Evolutionary conservation across 129 eudicot genomes (phyloP), one percentile per base, ranked within the genome.

Genomic region (Scalesia atractyloides): DNA sequence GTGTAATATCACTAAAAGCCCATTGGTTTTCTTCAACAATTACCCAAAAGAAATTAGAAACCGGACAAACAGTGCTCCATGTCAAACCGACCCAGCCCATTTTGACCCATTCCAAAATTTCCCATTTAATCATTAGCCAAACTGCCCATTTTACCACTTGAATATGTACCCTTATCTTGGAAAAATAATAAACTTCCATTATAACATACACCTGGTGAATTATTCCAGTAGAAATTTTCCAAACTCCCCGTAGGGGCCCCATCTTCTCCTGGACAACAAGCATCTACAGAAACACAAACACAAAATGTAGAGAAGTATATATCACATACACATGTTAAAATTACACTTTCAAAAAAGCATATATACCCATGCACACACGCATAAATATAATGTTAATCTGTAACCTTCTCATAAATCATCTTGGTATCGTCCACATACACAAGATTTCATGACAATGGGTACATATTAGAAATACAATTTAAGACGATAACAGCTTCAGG

Each of bases 161-260:
- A 36, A 63, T 9, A 37, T 61, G 46, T 63, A 71, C 50, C 50
- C 46, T 56, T 16, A 41, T 64, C 13, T 43, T 11, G 4, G 16
- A 70, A 68, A 67, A 20, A 24, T 68, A 14, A 44, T 48, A 64
- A 74, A 16, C 68, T 75, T 76, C 72, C 12, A 14, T 26, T 51
- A 16, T 72, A 50, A 57, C 37, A 49, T 56, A 77, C 60, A 91
- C 97, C 97, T 84, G 79, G 11, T 84, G 86, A 58, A 86, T 57
- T 64, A 79, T 76, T 73, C 97, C 96, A 4, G 97, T 91, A 68
- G 96, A 88, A 63, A 91, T 79, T 82, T 91, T 91, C 96, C 97
- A 91, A 17, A 88, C 59, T 68, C 91, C 96, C 50, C 59, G 66
- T 44, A 84, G 44, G 36, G 7, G 56, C 26, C 96, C 97, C 43